phyloP scores from a whole-genome alignment of 2,329 filamentous ascomycete genomes.

The Sarocladium oryzae region DNA sequence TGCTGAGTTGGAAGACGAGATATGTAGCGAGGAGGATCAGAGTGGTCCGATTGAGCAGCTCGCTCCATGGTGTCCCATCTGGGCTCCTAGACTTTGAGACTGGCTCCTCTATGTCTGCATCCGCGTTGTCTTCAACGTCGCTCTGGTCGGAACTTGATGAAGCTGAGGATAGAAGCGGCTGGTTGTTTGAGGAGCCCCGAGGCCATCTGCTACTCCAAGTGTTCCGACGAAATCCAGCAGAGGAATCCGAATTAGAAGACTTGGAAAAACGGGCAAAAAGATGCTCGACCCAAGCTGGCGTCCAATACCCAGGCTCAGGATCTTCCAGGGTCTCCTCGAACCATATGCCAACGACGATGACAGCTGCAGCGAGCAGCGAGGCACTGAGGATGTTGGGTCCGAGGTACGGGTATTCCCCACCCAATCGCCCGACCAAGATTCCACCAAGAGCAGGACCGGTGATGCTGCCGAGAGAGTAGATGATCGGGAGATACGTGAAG shows the following conservation, averaged over 20 bases:
- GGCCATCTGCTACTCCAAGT: conserved; percentile 36
- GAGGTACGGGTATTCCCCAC: conserved; percentile 70
- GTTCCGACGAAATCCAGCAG: conserved; percentile 15
- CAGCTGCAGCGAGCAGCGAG: conserved; percentile 62
- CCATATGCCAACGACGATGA: conserved; percentile 69
- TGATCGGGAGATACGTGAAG: conserved; percentile 89
- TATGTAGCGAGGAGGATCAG: conserved; percentile 78
- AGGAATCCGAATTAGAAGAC: conserved; percentile 11
- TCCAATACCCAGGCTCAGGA: conserved; percentile 20
- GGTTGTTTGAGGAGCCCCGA: conserved; percentile 17
- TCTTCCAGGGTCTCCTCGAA: conserved; percentile 68
- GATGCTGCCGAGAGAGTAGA: conserved; percentile 93
- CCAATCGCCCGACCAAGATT: conserved; percentile 60
- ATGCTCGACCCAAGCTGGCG: conserved; percentile 27
- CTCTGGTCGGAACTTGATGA: conserved; percentile 21
- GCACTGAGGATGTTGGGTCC: conserved; percentile 77
- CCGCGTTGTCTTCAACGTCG: conserved; percentile 16
- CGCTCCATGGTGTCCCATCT: conserved; percentile 37
- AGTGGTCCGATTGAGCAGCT: conserved; percentile 72
- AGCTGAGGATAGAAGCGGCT: conserved; percentile 22
- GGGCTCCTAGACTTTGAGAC: conserved; percentile 15
- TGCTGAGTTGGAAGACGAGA: conserved; percentile 86
- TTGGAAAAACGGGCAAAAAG: conserved; percentile 15
- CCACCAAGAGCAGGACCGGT: conserved; percentile 90
- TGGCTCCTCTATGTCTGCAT: conserved; percentile 14